These are phyloP conservation scores for Nematocida sp. DNA, from an alignment of 371 early-diverging fungal genomes.

Conservation along the genomic window DNA sequence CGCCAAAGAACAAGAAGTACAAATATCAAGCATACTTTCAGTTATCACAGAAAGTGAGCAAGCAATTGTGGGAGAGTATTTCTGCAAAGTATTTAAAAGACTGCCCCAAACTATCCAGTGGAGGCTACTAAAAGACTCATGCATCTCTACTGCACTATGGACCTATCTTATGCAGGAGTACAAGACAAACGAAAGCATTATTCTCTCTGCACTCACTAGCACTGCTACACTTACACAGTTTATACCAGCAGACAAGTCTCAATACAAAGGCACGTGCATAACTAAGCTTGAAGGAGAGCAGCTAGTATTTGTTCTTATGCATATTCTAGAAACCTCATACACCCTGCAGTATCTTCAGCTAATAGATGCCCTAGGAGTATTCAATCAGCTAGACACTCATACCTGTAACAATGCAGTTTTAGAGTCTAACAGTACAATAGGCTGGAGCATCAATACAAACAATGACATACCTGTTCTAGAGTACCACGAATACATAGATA, in stretches of 20 bases:
- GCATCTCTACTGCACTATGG: neutral
- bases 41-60: neutral
- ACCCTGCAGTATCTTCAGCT: constrained; percentile 41
- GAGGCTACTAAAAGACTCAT: neutral
- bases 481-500: neutral
- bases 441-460: too few species aligned
- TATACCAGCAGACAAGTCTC: neutral
- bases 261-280: neutral
- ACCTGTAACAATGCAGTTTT: too few species aligned
- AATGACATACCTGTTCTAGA: too few species aligned
- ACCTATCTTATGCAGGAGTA: neutral
- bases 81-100: constrained; percentile 1
- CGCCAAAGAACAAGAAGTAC: too few species aligned
- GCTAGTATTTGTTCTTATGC: constrained; percentile 6
- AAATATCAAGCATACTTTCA: too few species aligned
- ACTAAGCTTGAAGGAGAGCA: neutral
- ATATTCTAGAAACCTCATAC: constrained; percentile 14
- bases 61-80: neutral
- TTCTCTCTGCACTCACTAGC: constrained; percentile 15
- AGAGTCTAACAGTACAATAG: too few species aligned
- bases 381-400: neutral
- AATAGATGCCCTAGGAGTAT: neutral
- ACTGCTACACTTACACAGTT: neutral
- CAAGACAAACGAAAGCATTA: neutral
- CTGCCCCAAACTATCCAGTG: neutral